Conservation (phyloP, 176 grass and related monocot species). For the Ananas comosus region DNA sequence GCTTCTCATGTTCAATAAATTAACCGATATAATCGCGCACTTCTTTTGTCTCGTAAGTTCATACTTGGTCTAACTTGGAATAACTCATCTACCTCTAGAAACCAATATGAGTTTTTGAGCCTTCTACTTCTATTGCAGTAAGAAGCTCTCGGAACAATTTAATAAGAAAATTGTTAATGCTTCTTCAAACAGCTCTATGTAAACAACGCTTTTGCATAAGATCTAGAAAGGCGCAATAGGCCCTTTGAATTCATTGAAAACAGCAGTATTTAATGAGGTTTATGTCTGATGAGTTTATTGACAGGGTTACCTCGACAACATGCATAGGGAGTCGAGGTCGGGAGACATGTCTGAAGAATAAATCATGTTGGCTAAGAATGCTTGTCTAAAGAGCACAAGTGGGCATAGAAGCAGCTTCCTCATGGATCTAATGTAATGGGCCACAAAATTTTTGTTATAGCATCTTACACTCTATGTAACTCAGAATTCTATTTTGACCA, state of each 20-base stretch:
- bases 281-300: neutral
- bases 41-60: neutral
- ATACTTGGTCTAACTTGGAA: too few relatives aligned
- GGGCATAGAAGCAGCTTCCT: neutral
- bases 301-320: slow-evolving; percentile 9
- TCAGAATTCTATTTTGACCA: too few relatives aligned
- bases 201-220: too few relatives aligned
- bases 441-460: too few relatives aligned
- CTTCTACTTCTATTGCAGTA: too few relatives aligned
- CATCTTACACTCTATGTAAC: too few relatives aligned
- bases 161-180: neutral
- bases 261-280: neutral
- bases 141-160: too few relatives aligned
- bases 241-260: neutral
- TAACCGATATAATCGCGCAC: neutral
- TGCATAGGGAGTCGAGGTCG: neutral
- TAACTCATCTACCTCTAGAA: too few relatives aligned
- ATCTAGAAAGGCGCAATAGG: too few relatives aligned
- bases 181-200: too few relatives aligned
- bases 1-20: neutral
- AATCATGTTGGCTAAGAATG: neutral
- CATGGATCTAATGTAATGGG: too few relatives aligned
- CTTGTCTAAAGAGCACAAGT: neutral
- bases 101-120: too few relatives aligned
- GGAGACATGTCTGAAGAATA: neutral